These are phyloP conservation scores for Zygoascus biomembranicola DNA, from an alignment of 805 yeast species.

Conservation along the genomic window DNA sequence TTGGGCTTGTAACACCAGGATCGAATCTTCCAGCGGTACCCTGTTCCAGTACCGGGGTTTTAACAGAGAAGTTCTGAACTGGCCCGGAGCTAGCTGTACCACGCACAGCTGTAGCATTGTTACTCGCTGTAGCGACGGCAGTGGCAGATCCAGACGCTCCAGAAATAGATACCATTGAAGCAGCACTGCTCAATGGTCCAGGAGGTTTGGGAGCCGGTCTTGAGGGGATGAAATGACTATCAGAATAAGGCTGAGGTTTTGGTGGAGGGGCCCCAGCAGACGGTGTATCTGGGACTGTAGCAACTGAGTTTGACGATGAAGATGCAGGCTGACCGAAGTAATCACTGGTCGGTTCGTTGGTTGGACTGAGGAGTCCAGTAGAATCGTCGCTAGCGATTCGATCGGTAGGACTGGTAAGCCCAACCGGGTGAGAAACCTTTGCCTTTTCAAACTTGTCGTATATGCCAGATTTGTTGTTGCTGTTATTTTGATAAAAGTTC, in stretches of 20 bases:
- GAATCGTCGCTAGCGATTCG: not conserved
- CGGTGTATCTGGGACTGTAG: not conserved
- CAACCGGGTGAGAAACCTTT: conserved; percentile 5
- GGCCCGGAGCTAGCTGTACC: conserved; percentile 1
- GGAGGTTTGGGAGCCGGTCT: conserved; percentile 28
- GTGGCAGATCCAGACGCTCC: conserved; percentile 3
- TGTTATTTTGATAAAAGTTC: conserved; percentile 53
- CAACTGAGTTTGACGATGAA: not conserved
- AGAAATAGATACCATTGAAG: not conserved
- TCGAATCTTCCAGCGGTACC: not conserved
- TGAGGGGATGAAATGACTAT: conserved; percentile 18
- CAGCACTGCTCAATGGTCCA: not conserved
- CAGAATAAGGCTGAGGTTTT: conserved; percentile 1
- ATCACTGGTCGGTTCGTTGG: conserved; percentile 3
- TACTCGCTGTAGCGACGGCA: conserved; percentile 5
- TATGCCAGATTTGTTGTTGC: conserved; percentile 20
- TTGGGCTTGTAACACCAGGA: not conserved
- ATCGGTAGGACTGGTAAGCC: not conserved
- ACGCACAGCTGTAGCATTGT: conserved; percentile 3
- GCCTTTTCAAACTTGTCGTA: conserved; percentile 24
- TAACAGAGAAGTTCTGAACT: not conserved
- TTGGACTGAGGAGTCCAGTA: conserved; percentile 1
- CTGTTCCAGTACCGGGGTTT: not conserved
- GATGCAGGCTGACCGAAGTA: not conserved
- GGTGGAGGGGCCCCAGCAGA: conserved; percentile 4